These are phyloP conservation scores for Leptoxyphium fumago DNA, from an alignment of 2,329 filamentous ascomycete species.

Conservation along the genomic window DNA sequence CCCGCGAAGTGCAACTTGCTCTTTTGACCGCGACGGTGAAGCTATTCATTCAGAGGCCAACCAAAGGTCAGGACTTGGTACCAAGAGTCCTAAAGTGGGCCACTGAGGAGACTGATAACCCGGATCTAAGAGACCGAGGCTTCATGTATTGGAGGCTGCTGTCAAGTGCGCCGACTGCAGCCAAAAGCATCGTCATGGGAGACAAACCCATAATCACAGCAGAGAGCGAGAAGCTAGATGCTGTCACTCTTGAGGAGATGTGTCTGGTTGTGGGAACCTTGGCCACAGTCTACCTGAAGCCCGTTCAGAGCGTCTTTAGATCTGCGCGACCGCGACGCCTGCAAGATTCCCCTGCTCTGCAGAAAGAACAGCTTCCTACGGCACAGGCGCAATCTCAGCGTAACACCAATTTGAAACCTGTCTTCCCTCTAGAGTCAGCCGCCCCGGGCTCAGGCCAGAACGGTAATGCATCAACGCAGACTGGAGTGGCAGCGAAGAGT, in stretches of 20 bases:
- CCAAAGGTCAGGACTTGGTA: conserved; percentile 83
- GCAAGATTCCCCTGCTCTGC: conserved; percentile 70
- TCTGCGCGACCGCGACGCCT: conserved; percentile 68
- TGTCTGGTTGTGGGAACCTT: conserved; percentile 92
- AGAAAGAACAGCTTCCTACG: conserved; percentile 52
- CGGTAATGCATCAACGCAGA: background rate
- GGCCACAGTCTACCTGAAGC: conserved; percentile 94
- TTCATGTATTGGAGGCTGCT: conserved; percentile 99
- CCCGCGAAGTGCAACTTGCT: conserved; percentile 87
- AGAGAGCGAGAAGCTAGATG: conserved; percentile 86
- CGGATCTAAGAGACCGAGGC: conserved; percentile 83
- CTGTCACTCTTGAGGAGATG: conserved; percentile 86
- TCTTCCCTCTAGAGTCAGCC: conserved; percentile 13
- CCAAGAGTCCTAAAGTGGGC: conserved; percentile 96
- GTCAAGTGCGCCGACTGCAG: conserved; percentile 76
- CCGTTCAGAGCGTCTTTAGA: conserved; percentile 92
- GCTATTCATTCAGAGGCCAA: conserved; percentile 91
- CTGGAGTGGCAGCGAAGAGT: conserved; percentile 4
- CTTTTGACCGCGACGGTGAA: conserved; percentile 94
- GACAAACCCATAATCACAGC: conserved; percentile 93
- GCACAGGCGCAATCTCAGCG: conserved; percentile 26
- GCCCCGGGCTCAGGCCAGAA: conserved; percentile 1
- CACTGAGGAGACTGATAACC: conserved; percentile 98
- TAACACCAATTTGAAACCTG: conserved; percentile 10
- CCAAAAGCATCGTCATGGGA: conserved; percentile 86